Base-by-base conservation (phyloP, 441 rosid species). In the Populus hybrid region DNA sequence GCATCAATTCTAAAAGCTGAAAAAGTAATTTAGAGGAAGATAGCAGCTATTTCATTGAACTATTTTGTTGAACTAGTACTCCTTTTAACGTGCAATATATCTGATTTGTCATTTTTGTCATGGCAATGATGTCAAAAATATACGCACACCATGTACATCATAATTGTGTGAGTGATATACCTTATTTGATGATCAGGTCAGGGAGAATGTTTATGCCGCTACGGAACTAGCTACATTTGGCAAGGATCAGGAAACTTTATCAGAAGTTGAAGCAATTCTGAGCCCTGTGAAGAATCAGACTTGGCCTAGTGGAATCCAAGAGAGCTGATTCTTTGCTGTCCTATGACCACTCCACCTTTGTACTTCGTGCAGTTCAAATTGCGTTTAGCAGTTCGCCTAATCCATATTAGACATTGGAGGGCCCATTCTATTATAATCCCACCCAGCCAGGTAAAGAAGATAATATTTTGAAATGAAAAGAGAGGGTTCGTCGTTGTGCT, bases 231-330 rank as follows among this genome's bases (percentile, higher is more conserved):
- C 82, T 3, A 67, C 84, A 23, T 35, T 75, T 7, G 95, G 97
- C 23, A 80, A 86, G 46, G 98, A 95, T 81, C 75, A 83, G 59
- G 89, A 92, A 75, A 88, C 89, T 12, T 40, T 95, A 3, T 68
- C 86, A 0, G 89, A 84, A 81, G 90, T 92, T 18, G 92, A 89
- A 88, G 92, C 89, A 24, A 89, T 95, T 85, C 89, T 94, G 50
- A 71, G 88, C 78, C 93, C 98, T 8, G 94, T 91, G 46, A 93
- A 94, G 89, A 91, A 93, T 85, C 91, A 87, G 84, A 90, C 95
- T 70, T 96, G 99, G 99, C 94, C 94, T 1, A 96, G 94, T 71
- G 98, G 99, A 72, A 88, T 86, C 82, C 87, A 83, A 72, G 76
- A 82, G 82, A 86, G 82, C 75, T 91, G 75, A 82, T 24, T 5